Evolutionary conservation across 768 basidiomycete genomes (phyloP), one percentile per base, ranked within the genome.

Genomic region (Boletus rubescentipes): DNA sequence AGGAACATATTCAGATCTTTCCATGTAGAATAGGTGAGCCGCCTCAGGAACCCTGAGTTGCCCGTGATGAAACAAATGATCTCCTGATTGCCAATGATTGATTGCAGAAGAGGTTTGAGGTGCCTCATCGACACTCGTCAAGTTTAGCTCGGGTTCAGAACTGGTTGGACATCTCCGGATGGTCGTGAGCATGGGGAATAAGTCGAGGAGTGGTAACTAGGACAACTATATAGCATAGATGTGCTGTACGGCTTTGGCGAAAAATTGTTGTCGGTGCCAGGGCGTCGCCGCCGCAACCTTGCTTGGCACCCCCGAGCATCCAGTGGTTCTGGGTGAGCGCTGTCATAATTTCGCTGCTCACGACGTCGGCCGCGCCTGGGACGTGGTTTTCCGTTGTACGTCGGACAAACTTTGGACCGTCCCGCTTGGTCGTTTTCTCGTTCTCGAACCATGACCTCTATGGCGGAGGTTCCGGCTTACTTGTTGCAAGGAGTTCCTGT

Each of bases 401-500:
- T 63, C 51, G 53, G 59, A 40, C 50, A 51, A 50, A 32, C 53
- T 39, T 20, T 53, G 45, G 38, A 54, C 56, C 56, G 51, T 46
- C 32, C 54, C 49, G 42, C 58, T 60, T 45, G 58, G 60, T 41
- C 43, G 64, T 49, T 57, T 62, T 65, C 64, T 67, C 55, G 58
- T 61, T 58, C 61, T 63, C 53, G 53, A 58, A 69, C 66, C 61
- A 91, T 91, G 89, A 81, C 87, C 65, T 84, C 87, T 64, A 84
- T 85, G 72, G 83, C 85, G 64, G 71, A 70, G 72, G 73, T 85
- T 68, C 86, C 89, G 61, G 81, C 80, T 61, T 91, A 83, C 73
- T 74, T 90, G 78, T 75, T 85, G 67, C 83, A 84, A 72, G 84
- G 85, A 70, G 86, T 86, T 57, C 77, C 84, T 53, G 82, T 87